Conservation (phyloP, 2,329 filamentous ascomycete genomes). For the Endoconidiophora laricicola region DNA sequence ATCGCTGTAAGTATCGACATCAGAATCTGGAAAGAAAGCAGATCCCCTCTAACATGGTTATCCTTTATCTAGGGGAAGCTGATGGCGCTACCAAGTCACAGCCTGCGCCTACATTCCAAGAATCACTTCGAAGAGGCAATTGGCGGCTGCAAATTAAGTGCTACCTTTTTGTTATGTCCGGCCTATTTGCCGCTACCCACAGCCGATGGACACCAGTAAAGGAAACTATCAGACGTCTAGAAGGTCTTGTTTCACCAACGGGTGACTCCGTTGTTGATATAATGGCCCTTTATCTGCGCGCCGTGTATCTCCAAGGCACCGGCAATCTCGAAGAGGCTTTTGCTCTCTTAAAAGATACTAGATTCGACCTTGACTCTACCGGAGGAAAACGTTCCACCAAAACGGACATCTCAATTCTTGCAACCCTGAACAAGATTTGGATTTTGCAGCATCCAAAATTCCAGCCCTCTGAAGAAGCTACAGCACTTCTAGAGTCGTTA, state of each 20-base stretch:
- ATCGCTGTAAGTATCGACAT: constrained; percentile 26
- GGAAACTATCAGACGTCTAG: constrained; percentile 37
- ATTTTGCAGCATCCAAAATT: constrained; percentile 50
- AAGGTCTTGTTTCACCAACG: constrained; percentile 25
- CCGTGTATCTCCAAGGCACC: constrained; percentile 58
- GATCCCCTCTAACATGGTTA: constrained; percentile 2
- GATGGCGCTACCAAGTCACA: constrained; percentile 9
- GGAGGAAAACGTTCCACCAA: constrained; percentile 32
- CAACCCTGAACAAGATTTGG: constrained; percentile 51
- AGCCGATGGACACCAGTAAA: constrained; percentile 53
- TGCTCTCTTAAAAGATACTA: constrained; percentile 43
- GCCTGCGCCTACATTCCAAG: constrained; percentile 24
- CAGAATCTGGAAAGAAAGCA: constrained; percentile 13
- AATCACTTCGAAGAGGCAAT: constrained; percentile 39
- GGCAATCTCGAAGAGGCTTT: constrained; percentile 57
- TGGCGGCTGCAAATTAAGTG: constrained; percentile 52
- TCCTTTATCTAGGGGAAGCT: constrained; percentile 13
- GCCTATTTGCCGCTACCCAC: constrained; percentile 51
- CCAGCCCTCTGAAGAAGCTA: constrained; percentile 40
- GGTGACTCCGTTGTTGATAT: constrained; percentile 27
- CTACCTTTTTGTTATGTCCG: constrained; percentile 55
- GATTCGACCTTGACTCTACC: constrained; percentile 36
- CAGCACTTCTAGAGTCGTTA: constrained; percentile 46
- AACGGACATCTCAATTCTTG: constrained; percentile 48
- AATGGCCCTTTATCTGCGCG: constrained; percentile 54